These are phyloP conservation scores for Thermomucor indicae-seudaticae DNA, from an alignment of 371 early-diverging fungal species.

Conservation along the genomic window DNA sequence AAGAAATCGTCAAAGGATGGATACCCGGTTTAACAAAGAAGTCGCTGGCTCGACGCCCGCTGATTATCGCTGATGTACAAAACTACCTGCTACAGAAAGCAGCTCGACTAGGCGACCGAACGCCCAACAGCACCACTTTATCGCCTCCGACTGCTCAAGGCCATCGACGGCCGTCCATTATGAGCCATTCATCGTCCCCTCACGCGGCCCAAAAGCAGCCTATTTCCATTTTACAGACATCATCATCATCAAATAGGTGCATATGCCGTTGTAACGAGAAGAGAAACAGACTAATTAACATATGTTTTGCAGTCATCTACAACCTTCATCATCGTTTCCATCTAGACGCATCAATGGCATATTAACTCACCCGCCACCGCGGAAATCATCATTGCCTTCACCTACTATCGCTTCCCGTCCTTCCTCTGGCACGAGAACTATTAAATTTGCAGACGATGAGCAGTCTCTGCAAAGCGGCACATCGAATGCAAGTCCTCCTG, in stretches of 20 bases:
- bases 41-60: slow-evolving; percentile 58
- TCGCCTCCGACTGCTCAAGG: slow-evolving; percentile 1
- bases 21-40: slow-evolving; percentile 64
- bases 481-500: background rate
- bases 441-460: slow-evolving; percentile 15
- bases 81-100: slow-evolving; percentile 60
- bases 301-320: background rate
- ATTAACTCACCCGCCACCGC: slow-evolving; percentile 12
- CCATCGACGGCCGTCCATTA: slow-evolving; percentile 13
- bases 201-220: slow-evolving; percentile 1
- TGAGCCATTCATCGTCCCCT: slow-evolving; percentile 3
- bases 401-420: slow-evolving; percentile 15
- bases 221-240: slow-evolving; percentile 1
- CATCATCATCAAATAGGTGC: no score
- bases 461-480: slow-evolving; percentile 3
- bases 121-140: background rate
- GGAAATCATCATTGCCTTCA: slow-evolving; percentile 11
- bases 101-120: slow-evolving; percentile 22
- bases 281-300: no score
- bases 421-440: slow-evolving; percentile 7
- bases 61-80: slow-evolving; percentile 58
- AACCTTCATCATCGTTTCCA: background rate
- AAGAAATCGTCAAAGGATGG: slow-evolving; percentile 50
- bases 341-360: slow-evolving; percentile 1
- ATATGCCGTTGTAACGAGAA: no score